Evolutionary conservation across 2,329 filamentous ascomycete genomes (phyloP).

Genomic region (Leptographium galeiforme): DNA sequence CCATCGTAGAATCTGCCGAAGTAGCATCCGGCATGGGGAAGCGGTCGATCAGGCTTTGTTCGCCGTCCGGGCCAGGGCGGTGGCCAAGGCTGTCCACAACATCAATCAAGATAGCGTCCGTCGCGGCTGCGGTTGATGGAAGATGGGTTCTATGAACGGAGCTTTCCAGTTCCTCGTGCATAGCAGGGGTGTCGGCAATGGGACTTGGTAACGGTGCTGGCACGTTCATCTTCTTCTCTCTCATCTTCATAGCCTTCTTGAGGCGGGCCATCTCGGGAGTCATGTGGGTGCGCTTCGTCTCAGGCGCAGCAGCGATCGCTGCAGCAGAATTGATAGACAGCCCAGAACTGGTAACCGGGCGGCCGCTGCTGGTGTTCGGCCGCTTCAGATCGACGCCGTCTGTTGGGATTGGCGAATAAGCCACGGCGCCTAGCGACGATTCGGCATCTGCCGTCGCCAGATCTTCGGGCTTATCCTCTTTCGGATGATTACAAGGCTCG

Average conservation of each 20-base stretch:
- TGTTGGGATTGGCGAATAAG: background rate
- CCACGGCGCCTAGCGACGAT: background rate
- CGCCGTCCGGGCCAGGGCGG: background rate
- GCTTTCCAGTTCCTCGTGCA: background rate
- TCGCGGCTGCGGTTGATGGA: too few relatives aligned
- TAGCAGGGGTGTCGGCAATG: conserved; percentile 14
- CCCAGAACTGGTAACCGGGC: conserved; percentile 31
- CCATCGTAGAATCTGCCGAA: conserved; percentile 38
- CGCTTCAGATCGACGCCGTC: conserved; percentile 16
- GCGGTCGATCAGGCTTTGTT: background rate
- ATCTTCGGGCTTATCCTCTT: background rate
- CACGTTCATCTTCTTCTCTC: conserved; percentile 56
- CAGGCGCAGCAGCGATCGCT: conserved; percentile 24
- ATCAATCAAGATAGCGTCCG: too few relatives aligned
- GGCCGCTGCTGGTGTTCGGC: conserved; percentile 21
- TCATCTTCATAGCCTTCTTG: conserved; percentile 85
- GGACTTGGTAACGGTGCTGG: conserved; percentile 16
- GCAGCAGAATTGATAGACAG: conserved; percentile 27
- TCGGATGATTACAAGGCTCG: background rate
- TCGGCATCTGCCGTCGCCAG: background rate
- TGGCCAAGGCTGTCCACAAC: background rate
- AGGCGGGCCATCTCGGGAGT: conserved; percentile 82
- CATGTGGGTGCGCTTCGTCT: conserved; percentile 37
- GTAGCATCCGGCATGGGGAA: background rate
- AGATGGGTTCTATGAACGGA: background rate